Conservation (phyloP, 306 rosid genomes). For the Prunus mira region DNA sequence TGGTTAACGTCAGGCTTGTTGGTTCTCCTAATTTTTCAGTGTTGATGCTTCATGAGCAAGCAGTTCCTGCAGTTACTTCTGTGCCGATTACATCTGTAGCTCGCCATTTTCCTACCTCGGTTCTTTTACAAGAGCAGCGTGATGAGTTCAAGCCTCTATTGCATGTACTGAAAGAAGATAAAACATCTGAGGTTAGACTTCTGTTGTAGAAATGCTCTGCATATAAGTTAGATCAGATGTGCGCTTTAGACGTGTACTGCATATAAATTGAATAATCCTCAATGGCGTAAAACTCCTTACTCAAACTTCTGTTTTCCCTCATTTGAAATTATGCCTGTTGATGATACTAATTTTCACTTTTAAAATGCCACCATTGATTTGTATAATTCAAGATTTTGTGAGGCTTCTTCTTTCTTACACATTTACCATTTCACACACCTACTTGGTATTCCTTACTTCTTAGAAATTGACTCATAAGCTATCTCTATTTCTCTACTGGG, state of each 20-base stretch:
- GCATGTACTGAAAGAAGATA: slow-evolving; percentile 54
- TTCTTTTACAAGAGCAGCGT: slow-evolving; percentile 76
- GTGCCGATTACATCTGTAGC: slow-evolving; percentile 42
- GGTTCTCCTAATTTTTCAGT: slow-evolving; percentile 39
- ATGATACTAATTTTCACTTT: neutral
- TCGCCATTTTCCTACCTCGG: slow-evolving; percentile 62
- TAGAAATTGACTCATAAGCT: neutral
- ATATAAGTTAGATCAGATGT: neutral
- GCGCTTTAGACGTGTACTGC: neutral
- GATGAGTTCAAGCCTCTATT: slow-evolving; percentile 57
- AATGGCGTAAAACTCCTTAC: neutral
- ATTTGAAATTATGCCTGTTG: neutral
- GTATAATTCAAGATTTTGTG: neutral
- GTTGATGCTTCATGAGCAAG: slow-evolving; percentile 57
- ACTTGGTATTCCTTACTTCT: neutral
- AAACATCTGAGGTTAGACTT: slow-evolving; percentile 57
- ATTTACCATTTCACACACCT: neutral
- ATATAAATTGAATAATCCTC: neutral
- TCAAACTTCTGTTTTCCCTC: neutral
- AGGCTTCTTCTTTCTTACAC: neutral
- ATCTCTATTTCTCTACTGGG: slow-evolving; percentile 12
- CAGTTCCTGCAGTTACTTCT: slow-evolving; percentile 42
- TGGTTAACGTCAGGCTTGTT: slow-evolving; percentile 2
- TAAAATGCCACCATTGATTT: neutral
- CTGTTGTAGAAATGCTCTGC: neutral